A percentile compares a stretch with the other conserved stretches of the same genome.
Conservation (phyloP, 2,329 filamentous ascomycete species). For the Trichoderma oligosporum region DNA sequence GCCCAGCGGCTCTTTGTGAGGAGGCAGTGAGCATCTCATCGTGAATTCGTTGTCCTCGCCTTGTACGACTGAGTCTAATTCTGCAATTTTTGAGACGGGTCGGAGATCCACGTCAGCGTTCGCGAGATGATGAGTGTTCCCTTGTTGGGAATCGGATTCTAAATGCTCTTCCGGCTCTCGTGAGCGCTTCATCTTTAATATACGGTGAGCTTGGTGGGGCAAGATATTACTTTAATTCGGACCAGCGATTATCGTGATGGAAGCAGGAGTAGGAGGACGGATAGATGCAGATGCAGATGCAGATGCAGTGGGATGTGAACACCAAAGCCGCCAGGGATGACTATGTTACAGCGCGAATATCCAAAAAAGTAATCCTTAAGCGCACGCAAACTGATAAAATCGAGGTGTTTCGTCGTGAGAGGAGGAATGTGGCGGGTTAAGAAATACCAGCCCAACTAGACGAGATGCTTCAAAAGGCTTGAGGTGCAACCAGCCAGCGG, state of each 20-base stretch:
- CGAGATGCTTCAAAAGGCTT: neutral
- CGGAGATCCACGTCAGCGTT: slow-evolving; percentile 23
- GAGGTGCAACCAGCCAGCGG: neutral
- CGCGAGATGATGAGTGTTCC: slow-evolving; percentile 14
- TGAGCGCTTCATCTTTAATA: slow-evolving; percentile 56
- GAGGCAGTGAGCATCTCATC: slow-evolving; percentile 80
- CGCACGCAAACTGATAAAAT: neutral
- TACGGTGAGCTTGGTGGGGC: slow-evolving; percentile 28
- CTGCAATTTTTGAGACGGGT: slow-evolving; percentile 52
- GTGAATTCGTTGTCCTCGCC: slow-evolving; percentile 37
- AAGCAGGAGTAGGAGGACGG: neutral
- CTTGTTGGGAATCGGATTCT: slow-evolving; percentile 29
- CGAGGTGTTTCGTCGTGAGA: neutral
- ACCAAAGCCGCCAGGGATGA: neutral
- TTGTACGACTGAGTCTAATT: slow-evolving; percentile 50
- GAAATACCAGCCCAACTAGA: neutral
- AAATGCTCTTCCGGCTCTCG: slow-evolving; percentile 53
- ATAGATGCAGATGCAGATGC: neutral
- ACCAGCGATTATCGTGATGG: slow-evolving; percentile 1
- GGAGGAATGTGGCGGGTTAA: neutral
- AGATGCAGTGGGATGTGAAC: neutral
- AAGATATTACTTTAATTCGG: slow-evolving; percentile 18
- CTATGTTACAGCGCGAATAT: neutral
- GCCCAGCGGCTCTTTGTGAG: slow-evolving; percentile 64
- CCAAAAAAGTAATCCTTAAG: neutral